These are phyloP conservation scores for Podospora bellae-mahoneyi DNA, from an alignment of 495 filamentous ascomycete species.

Conservation along the genomic window DNA sequence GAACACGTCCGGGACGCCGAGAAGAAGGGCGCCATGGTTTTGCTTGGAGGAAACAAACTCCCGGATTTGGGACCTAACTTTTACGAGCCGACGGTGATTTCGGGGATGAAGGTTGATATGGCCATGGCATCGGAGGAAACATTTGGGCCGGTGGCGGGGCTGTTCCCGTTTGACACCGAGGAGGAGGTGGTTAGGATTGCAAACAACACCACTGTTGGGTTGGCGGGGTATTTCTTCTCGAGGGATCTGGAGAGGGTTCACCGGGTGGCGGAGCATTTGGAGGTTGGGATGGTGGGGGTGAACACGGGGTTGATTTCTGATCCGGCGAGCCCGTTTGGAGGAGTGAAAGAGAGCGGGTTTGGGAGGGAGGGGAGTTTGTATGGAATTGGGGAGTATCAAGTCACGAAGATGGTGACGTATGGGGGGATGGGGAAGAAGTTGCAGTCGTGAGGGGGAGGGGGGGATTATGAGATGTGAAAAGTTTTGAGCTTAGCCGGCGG, in stretches of 20 bases:
- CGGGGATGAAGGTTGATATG: slow-evolving; percentile 79
- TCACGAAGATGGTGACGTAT: slow-evolving; percentile 83
- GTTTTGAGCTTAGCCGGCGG: background rate
- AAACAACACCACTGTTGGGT: slow-evolving; percentile 71
- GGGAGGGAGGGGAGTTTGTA: slow-evolving; percentile 89
- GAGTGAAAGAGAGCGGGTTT: slow-evolving; percentile 91
- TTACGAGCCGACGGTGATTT: slow-evolving; percentile 77
- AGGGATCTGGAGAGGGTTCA: slow-evolving; percentile 67
- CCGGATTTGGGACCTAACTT: slow-evolving; percentile 68
- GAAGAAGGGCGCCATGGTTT: slow-evolving; percentile 66
- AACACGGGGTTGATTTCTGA: slow-evolving; percentile 84
- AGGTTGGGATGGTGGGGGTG: slow-evolving; percentile 87
- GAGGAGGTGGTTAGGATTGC: slow-evolving; percentile 79
- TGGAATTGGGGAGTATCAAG: slow-evolving; percentile 84
- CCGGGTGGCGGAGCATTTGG: slow-evolving; percentile 77
- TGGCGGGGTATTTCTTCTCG: slow-evolving; percentile 86
- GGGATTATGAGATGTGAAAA: background rate
- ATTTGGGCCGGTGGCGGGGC: slow-evolving; percentile 78
- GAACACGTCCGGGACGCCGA: slow-evolving; percentile 74
- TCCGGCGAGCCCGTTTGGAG: slow-evolving; percentile 80
- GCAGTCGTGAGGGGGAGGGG: slow-evolving; percentile 26
- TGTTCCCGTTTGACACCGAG: slow-evolving; percentile 81
- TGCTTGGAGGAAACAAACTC: slow-evolving; percentile 66
- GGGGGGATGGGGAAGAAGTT: slow-evolving; percentile 68
- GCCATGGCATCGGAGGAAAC: slow-evolving; percentile 76